phyloP scores from a whole-genome alignment of 1,284 basidiomycete species.

The Cryptococcus amylolentus region DNA sequence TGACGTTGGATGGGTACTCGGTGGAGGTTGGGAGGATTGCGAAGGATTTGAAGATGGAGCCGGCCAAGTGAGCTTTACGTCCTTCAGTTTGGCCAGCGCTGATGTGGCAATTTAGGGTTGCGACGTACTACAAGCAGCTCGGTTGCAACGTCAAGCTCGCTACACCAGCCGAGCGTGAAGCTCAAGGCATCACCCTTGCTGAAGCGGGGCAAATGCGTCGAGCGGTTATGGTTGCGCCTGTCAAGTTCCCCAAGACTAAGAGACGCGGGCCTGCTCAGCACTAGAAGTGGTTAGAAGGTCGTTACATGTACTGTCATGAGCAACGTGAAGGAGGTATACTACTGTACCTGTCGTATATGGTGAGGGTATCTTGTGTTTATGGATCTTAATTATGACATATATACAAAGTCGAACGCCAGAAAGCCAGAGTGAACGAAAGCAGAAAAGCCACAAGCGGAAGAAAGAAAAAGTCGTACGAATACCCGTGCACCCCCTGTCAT shows the following conservation, averaged over 20 bases:
- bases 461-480: no score
- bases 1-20: constrained; percentile 71
- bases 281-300: constrained; percentile 5
- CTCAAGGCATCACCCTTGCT: constrained; percentile 58
- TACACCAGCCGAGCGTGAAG: constrained; percentile 61
- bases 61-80: constrained; percentile 57
- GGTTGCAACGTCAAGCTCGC: constrained; percentile 67
- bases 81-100: background rate
- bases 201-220: constrained; percentile 62
- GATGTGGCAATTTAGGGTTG: constrained; percentile 29
- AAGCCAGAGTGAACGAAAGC: no score
- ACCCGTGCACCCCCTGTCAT: no score
- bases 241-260: constrained; percentile 34
- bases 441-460: no score
- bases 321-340: background rate
- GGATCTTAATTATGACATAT: no score
- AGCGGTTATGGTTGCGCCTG: constrained; percentile 61
- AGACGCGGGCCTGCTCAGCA: constrained; percentile 45
- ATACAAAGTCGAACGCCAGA: no score
- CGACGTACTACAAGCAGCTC: constrained; percentile 51
- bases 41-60: constrained; percentile 64
- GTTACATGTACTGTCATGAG: background rate
- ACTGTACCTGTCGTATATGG: background rate
- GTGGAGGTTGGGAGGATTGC: constrained; percentile 66
- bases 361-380: no score